Evolutionary conservation across 192 early-diverging fungal genomes (phyloP), one percentile per base, ranked within the genome.

Genomic region (Mortierella antarctica): DNA sequence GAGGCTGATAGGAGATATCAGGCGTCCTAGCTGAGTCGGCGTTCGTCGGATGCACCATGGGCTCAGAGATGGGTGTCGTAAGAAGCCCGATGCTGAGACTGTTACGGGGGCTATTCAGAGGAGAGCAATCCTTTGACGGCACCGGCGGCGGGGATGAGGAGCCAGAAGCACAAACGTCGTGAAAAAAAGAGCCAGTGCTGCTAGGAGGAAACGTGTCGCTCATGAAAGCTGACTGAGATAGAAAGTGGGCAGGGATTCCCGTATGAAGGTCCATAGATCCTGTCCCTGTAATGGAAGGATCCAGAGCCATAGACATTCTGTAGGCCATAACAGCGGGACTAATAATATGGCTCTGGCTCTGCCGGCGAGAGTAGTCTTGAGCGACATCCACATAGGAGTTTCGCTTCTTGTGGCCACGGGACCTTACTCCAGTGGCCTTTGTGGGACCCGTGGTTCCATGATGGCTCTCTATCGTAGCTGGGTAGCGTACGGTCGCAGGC

Each of bases 1-100:
- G 74, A 21, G 74, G 74, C 39, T 76, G 74, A 40, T 76, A 76
- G 0, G 67, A 76, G 40, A 76, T 76, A 0, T 69, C 74, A 51
- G 44, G 53, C 4, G 21, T 31, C 31, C 31, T 31, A 31, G 31
- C 31, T 31, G 31, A 1, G 31, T 31, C 31, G 3, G 31, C 31
- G 31, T 31, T 31, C 31, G 31, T 31, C 31, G 31, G 54, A n/a
- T 18, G 54, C 11, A n/a, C 54, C 23, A 20, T n/a, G 54, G 54
- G 54, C 17, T 55, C 7, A 21, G 15, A 15, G 8, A 8, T 8
- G 54, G 54, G 23, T 18, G 7, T 31, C 31, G 46, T 1, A 52
- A 13, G 42, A 53, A 31, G 31, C 14, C 17, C 7, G 39, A 11
- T 47, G 41, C 21, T 14, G 62, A 47, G 44, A 51, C 41, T 21